Conservation (phyloP, 225 moss, liverwort and hornwort genomes). For the Physcomitrellopsis africana region DNA sequence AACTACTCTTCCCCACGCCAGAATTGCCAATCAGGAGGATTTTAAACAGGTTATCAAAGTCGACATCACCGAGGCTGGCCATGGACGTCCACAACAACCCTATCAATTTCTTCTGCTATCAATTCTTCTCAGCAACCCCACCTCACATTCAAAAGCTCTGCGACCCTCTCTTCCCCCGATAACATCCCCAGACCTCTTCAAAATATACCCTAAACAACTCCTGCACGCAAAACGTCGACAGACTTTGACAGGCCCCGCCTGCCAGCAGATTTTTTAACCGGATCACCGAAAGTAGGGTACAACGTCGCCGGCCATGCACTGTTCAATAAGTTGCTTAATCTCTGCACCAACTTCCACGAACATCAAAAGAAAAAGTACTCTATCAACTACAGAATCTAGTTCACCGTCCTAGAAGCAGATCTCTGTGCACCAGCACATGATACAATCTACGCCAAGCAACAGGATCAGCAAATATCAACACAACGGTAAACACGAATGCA, state of each 20-base stretch:
- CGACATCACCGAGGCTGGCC: conserved; percentile 41
- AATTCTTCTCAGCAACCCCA: not conserved
- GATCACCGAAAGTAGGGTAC: not conserved
- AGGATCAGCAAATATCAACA: too few species aligned
- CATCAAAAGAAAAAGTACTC: too few species aligned
- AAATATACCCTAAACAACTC: not conserved
- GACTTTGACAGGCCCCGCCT: conserved; percentile 10
- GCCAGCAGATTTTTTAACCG: not conserved
- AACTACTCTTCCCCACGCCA: conserved; percentile 91
- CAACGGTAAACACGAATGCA: too few species aligned
- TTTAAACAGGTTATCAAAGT: conserved; percentile 94
- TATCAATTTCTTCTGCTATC: not conserved
- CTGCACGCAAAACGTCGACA: not conserved
- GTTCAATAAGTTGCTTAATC: conserved; percentile 18
- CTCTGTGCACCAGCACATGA: too few species aligned
- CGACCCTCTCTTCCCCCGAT: conserved; percentile 18
- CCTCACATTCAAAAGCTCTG: conserved; percentile 3
- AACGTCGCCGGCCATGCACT: conserved; percentile 40
- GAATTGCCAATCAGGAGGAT: conserved; percentile 86
- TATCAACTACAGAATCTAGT: too few species aligned
- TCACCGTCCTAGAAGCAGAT: too few species aligned
- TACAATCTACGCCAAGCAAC: too few species aligned
- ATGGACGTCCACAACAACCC: conserved; percentile 11
- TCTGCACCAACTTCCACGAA: not conserved
- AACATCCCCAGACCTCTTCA: conserved; percentile 9